Percentiles rank a stretch among this genome's conserved stretches.
Evolutionary conservation across 1,284 basidiomycete genomes (phyloP).

Genomic region (Pulveroboletus sp.): DNA sequence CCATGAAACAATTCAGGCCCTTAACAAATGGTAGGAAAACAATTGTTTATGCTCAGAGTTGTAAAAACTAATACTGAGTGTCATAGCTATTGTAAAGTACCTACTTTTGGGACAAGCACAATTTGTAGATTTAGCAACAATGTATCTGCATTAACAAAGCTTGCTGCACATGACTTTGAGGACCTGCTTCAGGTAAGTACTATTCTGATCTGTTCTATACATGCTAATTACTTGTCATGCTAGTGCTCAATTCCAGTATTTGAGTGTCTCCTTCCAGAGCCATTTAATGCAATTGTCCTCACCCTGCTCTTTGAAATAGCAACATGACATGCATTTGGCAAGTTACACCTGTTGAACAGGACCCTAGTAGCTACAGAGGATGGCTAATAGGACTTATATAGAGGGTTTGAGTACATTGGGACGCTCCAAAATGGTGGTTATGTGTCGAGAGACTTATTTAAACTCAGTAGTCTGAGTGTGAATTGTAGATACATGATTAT

Average conservation of each 20-base stretch:
- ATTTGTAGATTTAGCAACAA: constrained; percentile 12
- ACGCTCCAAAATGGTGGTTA: no score
- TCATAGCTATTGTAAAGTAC: constrained; percentile 3
- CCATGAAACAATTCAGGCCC: background rate
- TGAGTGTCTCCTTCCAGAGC: constrained; percentile 30
- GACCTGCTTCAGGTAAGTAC: no score
- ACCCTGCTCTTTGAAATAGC: constrained; percentile 11
- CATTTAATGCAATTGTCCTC: constrained; percentile 24
- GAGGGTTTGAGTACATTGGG: no score
- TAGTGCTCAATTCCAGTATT: constrained; percentile 34
- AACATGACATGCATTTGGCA: constrained; percentile 35
- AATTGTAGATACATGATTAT: no score
- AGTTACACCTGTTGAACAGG: constrained; percentile 32
- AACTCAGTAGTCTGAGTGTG: no score
- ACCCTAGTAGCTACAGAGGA: no score
- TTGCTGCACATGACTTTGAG: constrained; percentile 13
- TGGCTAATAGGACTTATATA: no score
- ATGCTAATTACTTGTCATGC: no score
- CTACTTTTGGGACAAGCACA: background rate
- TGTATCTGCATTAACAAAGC: constrained; percentile 3
- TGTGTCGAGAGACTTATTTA: no score
- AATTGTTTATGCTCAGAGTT: no score
- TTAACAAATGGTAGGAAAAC: background rate
- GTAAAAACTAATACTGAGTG: no score
- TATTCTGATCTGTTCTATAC: no score